A percentile compares a stretch with the other conserved stretches of the same genome.
Conservation (phyloP, 73 alveolate genomes). For the Urostyla sp. region DNA sequence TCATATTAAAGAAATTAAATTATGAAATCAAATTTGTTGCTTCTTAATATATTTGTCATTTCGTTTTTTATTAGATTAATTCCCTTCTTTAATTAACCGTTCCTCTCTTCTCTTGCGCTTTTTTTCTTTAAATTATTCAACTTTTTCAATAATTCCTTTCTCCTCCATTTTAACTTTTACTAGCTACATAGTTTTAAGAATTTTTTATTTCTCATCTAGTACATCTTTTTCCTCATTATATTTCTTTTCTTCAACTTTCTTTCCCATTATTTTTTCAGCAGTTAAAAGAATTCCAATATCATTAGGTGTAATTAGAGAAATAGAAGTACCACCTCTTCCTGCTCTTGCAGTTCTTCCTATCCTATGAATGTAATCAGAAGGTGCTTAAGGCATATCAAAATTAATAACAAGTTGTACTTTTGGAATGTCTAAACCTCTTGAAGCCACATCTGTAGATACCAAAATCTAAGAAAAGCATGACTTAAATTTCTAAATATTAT, state of each 20-base stretch:
- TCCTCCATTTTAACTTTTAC: constrained; percentile 59
- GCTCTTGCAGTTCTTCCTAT: constrained; percentile 99
- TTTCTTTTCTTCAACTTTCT: constrained; percentile 79
- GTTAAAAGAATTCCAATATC: constrained; percentile 88
- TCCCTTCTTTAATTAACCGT: not conserved
- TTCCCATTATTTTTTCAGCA: constrained; percentile 86
- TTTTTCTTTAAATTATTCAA: constrained; percentile 50
- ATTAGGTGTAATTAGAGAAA: constrained; percentile 91
- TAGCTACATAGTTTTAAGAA: constrained; percentile 56
- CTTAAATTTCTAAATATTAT: constrained; percentile 71
- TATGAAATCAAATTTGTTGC: not conserved
- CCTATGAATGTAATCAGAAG: constrained; percentile 92
- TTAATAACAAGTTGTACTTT: constrained; percentile 81
- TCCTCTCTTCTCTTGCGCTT: constrained; percentile 32
- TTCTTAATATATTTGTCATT: not conserved
- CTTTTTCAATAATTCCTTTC: constrained; percentile 48
- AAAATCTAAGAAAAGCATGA: constrained; percentile 73
- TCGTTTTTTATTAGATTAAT: not conserved
- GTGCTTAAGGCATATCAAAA: constrained; percentile 85
- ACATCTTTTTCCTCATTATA: constrained; percentile 86
- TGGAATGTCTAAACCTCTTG: constrained; percentile 95
- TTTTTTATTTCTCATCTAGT: constrained; percentile 72
- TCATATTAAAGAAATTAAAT: not conserved
- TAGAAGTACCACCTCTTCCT: constrained; percentile 91
- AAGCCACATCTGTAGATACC: constrained; percentile 98